Conservation (phyloP, 441 rosid genomes). For the Adansonia grandidieri region DNA sequence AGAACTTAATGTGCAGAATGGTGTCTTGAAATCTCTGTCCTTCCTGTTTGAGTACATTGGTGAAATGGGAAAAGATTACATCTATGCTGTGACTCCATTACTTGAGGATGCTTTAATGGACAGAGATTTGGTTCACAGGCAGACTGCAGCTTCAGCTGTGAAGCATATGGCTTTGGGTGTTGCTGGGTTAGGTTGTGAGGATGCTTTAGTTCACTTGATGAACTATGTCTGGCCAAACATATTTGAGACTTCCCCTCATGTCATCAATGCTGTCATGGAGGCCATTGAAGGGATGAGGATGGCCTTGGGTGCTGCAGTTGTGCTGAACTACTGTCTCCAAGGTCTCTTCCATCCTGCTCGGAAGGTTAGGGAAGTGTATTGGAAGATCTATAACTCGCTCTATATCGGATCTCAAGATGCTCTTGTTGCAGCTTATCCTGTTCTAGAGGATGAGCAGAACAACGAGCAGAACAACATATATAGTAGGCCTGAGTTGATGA, state of each 20-base stretch:
- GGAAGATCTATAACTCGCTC: slow-evolving; percentile 96
- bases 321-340: slow-evolving; percentile 91
- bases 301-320: slow-evolving; percentile 81
- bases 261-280: slow-evolving; percentile 92
- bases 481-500: slow-evolving; percentile 87
- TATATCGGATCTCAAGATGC: slow-evolving; percentile 92
- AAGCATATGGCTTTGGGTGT: slow-evolving; percentile 99
- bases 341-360: slow-evolving; percentile 97
- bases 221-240: slow-evolving; percentile 98
- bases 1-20: slow-evolving; percentile 96
- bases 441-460: slow-evolving; percentile 69
- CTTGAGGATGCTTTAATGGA: slow-evolving; percentile 99
- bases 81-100: slow-evolving; percentile 94
- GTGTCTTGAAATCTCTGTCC: slow-evolving; percentile 93
- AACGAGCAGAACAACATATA: slow-evolving; percentile 73
- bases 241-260: slow-evolving; percentile 98
- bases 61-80: slow-evolving; percentile 98
- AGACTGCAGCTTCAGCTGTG: slow-evolving; percentile 96
- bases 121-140: slow-evolving; percentile 95
- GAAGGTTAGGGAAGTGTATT: slow-evolving; percentile 95
- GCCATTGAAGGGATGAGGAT: slow-evolving; percentile 97
- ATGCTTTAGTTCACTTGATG: slow-evolving; percentile 81
- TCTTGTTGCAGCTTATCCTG: slow-evolving; percentile 90
- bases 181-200: slow-evolving; percentile 98
- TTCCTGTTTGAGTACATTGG: slow-evolving; percentile 97